Evolutionary conservation across 805 yeast species (phyloP).

Genomic region (Starmera quercuum): DNA sequence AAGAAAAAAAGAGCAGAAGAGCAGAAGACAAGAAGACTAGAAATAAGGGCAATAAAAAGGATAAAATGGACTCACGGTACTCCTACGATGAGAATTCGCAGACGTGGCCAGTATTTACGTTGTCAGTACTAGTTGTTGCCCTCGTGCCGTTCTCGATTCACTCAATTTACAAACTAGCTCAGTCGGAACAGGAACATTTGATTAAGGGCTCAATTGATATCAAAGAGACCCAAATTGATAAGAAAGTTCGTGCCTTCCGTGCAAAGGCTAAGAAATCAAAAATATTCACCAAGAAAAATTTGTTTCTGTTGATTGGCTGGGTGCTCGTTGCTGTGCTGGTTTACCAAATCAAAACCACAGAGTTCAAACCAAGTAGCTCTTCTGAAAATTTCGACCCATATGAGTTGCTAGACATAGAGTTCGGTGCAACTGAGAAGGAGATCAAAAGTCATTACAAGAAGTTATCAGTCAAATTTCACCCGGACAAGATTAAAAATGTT

Average conservation of each 20-base stretch:
- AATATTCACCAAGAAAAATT: conserved; percentile 5
- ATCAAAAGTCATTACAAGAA: conserved; percentile 80
- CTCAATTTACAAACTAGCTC: conserved; percentile 4
- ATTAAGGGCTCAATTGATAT: conserved; percentile 4
- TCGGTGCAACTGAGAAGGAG: conserved; percentile 64
- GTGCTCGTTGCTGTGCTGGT: conserved; percentile 27
- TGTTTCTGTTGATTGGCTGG: conserved; percentile 19
- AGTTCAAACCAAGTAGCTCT: conserved; percentile 33
- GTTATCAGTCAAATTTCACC: conserved; percentile 83
- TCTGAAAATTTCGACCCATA: conserved; percentile 77
- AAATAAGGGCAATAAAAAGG: too few species aligned
- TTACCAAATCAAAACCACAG: conserved; percentile 24
- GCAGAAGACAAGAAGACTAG: too few species aligned
- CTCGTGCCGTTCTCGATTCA: conserved; percentile 15
- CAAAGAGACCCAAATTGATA: conserved; percentile 2
- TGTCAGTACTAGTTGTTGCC: conserved; percentile 17
- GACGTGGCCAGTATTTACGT: conserved; percentile 21
- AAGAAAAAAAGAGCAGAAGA: too few species aligned
- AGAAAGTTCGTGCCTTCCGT: conserved; percentile 1
- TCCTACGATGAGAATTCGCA: conserved; percentile 18
- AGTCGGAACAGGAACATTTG: neutral
- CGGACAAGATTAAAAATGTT: conserved; percentile 74
- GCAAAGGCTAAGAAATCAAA: conserved; percentile 3
- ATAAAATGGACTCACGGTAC: conserved; percentile 21
- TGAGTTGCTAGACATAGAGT: conserved; percentile 68